Percentiles rank a stretch among this genome's conserved stretches.
Conservation (phyloP, 805 yeast species). For the Spathaspora sp. region DNA sequence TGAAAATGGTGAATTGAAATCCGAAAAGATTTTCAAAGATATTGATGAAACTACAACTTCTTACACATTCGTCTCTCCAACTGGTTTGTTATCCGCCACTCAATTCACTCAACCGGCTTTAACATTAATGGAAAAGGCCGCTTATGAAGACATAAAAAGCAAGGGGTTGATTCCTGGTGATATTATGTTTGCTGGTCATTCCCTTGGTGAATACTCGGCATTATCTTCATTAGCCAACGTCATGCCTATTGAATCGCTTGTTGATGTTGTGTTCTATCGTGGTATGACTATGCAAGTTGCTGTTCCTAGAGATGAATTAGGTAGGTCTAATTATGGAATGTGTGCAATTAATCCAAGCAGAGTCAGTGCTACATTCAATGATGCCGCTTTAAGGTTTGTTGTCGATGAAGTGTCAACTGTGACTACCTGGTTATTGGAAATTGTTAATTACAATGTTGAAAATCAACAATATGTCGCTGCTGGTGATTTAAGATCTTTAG, state of each 20-base stretch:
- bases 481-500: constrained; percentile 95
- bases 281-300: constrained; percentile 99
- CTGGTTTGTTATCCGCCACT: constrained; percentile 94
- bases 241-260: constrained; percentile 96
- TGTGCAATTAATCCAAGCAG: constrained; percentile 97
- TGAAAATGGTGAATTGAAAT: constrained; percentile 74
- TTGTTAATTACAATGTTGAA: constrained; percentile 97
- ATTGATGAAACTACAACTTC: constrained; percentile 79
- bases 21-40: constrained; percentile 94
- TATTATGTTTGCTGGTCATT: constrained; percentile 97
- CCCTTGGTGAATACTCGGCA: constrained; percentile 98
- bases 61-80: constrained; percentile 85
- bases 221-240: constrained; percentile 96
- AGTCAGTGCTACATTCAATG: constrained; percentile 82
- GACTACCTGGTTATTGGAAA: constrained; percentile 94
- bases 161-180: constrained; percentile 94
- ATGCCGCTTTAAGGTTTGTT: constrained; percentile 90
- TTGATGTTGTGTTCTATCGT: constrained; percentile 97
- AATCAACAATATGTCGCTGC: constrained; percentile 98
- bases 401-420: constrained; percentile 80
- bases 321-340: constrained; percentile 99
- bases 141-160: constrained; percentile 94
- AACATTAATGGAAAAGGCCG: constrained; percentile 98
- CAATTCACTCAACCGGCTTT: constrained; percentile 99
- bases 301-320: constrained; percentile 92